Evolutionary conservation across 1,139 yeast species (phyloP).

Genomic region (Candida sanyaensis): DNA sequence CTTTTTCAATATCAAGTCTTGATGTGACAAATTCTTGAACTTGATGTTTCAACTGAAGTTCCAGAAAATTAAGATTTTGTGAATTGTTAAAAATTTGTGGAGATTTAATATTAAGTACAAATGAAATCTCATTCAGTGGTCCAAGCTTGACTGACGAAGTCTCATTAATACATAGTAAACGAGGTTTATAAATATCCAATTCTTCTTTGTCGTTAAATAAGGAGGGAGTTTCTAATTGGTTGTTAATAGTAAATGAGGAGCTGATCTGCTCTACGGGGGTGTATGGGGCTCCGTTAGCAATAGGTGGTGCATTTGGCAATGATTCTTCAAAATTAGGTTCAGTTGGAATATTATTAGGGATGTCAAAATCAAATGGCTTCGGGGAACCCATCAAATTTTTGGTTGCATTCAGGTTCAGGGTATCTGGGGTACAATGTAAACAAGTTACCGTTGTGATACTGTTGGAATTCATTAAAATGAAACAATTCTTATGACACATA

Average conservation of each 20-base stretch:
- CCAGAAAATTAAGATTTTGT: slow-evolving; percentile 12
- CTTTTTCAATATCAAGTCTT: slow-evolving; percentile 16
- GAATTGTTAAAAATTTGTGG: slow-evolving; percentile 20
- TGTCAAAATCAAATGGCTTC: no score
- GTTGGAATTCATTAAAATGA: slow-evolving; percentile 11
- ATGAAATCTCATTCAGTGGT: slow-evolving; percentile 20
- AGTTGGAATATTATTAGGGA: not conserved
- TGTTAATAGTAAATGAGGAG: not conserved
- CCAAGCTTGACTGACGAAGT: slow-evolving; percentile 14
- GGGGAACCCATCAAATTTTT: no score
- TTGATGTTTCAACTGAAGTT: slow-evolving; percentile 16
- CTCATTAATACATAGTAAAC: slow-evolving; percentile 18
- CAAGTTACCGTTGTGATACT: not conserved
- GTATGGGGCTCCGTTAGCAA: not conserved
- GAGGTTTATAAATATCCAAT: slow-evolving; percentile 21
- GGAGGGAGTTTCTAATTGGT: slow-evolving; percentile 8
- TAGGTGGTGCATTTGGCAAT: not conserved
- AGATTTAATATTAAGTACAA: slow-evolving; percentile 26
- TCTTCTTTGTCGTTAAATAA: slow-evolving; percentile 1
- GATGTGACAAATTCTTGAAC: slow-evolving; percentile 12
- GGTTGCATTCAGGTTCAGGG: not conserved
- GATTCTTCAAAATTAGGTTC: not conserved
- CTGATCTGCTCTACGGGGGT: slow-evolving; percentile 6
- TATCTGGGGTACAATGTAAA: not conserved
- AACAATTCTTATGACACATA: slow-evolving; percentile 32